These are phyloP conservation scores for Aspergillus niger DNA, from an alignment of 2,329 filamentous ascomycete genomes.

Conservation along the genomic window DNA sequence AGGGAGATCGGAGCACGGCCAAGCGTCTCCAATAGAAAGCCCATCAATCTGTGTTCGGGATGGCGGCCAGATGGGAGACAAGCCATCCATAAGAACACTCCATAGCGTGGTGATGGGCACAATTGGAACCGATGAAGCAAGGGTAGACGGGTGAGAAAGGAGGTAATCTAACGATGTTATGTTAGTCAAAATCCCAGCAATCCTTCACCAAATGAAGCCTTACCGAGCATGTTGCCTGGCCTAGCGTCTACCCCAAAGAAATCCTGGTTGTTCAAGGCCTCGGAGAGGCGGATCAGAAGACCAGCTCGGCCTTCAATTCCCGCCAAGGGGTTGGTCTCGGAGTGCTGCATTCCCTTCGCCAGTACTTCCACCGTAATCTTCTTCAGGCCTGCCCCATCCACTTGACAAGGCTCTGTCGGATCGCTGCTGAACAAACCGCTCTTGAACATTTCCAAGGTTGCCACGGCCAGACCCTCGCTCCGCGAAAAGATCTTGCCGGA, in stretches of 20 bases:
- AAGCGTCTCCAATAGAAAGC: slow-evolving; percentile 85
- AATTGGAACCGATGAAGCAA: slow-evolving; percentile 84
- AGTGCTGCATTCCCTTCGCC: slow-evolving; percentile 81
- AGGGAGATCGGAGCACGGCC: slow-evolving; percentile 85
- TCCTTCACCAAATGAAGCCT: slow-evolving; percentile 25
- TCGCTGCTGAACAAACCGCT: slow-evolving; percentile 84
- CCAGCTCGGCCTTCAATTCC: slow-evolving; percentile 83
- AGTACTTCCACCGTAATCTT: slow-evolving; percentile 73
- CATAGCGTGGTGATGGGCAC: slow-evolving; percentile 85
- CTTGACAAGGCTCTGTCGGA: slow-evolving; percentile 77
- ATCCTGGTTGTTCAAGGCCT: slow-evolving; percentile 76
- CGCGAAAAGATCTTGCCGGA: slow-evolving; percentile 79
- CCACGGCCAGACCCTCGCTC: slow-evolving; percentile 83
- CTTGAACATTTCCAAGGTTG: slow-evolving; percentile 90
- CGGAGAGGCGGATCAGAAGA: slow-evolving; percentile 72
- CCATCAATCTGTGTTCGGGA: slow-evolving; percentile 86
- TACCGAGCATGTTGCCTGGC: slow-evolving; percentile 93
- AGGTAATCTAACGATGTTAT: slow-evolving; percentile 69
- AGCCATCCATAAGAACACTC: slow-evolving; percentile 84
- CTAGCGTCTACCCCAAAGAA: slow-evolving; percentile 82
- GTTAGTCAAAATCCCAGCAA: slow-evolving; percentile 3
- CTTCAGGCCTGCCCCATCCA: slow-evolving; percentile 79
- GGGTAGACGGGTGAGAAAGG: slow-evolving; percentile 86
- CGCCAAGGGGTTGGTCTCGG: slow-evolving; percentile 75
- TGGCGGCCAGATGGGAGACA: slow-evolving; percentile 84